phyloP scores from a whole-genome alignment of 805 yeast genomes.

The Limtongia smithiae region DNA sequence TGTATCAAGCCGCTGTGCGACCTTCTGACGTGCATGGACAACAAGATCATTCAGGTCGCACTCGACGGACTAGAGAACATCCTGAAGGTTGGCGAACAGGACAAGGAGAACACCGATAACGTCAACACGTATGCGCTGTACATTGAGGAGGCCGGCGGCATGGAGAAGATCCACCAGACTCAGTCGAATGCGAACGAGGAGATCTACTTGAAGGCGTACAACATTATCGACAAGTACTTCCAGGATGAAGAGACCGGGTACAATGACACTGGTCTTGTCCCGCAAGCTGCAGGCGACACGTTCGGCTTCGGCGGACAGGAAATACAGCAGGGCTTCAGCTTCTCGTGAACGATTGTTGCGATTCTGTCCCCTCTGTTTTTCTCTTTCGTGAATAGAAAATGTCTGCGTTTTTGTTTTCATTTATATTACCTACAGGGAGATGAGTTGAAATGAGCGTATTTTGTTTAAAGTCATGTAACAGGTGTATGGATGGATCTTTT shows the following conservation, averaged over 20 bases:
- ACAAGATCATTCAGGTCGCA: constrained; percentile 89
- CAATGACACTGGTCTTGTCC: constrained; percentile 57
- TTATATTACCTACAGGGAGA: background rate
- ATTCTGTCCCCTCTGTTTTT: background rate
- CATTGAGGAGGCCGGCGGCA: constrained; percentile 98
- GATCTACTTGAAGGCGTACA: constrained; percentile 86
- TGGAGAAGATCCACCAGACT: constrained; percentile 91
- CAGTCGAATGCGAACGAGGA: constrained; percentile 89
- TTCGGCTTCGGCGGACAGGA: constrained; percentile 80
- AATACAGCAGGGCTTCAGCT: constrained; percentile 48
- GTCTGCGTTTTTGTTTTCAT: background rate
- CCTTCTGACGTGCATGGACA: constrained; percentile 79
- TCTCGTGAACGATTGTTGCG: constrained; percentile 33
- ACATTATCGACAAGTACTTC: constrained; percentile 87
- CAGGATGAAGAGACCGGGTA: constrained; percentile 73
- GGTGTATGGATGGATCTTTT: constrained; percentile 15
- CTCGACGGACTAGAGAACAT: constrained; percentile 93
- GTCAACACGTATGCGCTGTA: constrained; percentile 84
- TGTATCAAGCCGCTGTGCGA: constrained; percentile 97
- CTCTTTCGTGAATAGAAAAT: background rate
- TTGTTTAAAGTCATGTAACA: constrained; percentile 13
- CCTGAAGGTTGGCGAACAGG: constrained; percentile 89
- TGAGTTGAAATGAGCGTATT: background rate
- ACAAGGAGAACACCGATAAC: constrained; percentile 69
- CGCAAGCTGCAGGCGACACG: constrained; percentile 75